Conservation (phyloP, 2,329 filamentous ascomycete genomes). For the Cryoendolithus antarcticus region DNA sequence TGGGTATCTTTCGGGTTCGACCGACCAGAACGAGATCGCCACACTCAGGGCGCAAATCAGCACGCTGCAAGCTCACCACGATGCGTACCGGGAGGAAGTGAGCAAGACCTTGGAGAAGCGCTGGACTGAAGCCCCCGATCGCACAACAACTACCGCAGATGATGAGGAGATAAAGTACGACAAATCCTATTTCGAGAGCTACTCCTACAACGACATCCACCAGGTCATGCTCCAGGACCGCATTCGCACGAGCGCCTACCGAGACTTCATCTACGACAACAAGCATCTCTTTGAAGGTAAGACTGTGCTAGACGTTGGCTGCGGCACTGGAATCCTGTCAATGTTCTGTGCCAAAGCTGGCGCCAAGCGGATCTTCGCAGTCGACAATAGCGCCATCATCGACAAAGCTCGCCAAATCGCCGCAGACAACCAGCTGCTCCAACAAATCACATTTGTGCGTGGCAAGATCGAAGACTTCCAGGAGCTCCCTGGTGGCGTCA, state of each 20-base stretch:
- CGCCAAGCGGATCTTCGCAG: slow-evolving; percentile 73
- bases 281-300: slow-evolving; percentile 79
- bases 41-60: slow-evolving; percentile 11
- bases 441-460: slow-evolving; percentile 64
- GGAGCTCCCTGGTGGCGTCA: slow-evolving; percentile 49
- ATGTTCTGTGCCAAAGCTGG: slow-evolving; percentile 92
- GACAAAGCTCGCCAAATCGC: slow-evolving; percentile 76
- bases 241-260: slow-evolving; percentile 79
- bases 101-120: slow-evolving; percentile 15
- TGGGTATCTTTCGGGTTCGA: not conserved
- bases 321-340: slow-evolving; percentile 68
- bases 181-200: slow-evolving; percentile 15
- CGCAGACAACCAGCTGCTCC: slow-evolving; percentile 62
- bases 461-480: slow-evolving; percentile 79
- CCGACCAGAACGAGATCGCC: slow-evolving; percentile 5
- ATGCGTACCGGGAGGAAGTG: slow-evolving; percentile 13
- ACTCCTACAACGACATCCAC: slow-evolving; percentile 51
- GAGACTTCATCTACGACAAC: slow-evolving; percentile 89
- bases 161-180: slow-evolving; percentile 12
- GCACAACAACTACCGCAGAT: slow-evolving; percentile 5
- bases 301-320: slow-evolving; percentile 81
- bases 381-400: slow-evolving; percentile 87
- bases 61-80: slow-evolving; percentile 11
- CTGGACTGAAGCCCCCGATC: slow-evolving; percentile 11
- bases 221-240: slow-evolving; percentile 91